These are phyloP conservation scores for Barnettozyma sucrosica DNA, from an alignment of 805 yeast species.

Conservation along the genomic window DNA sequence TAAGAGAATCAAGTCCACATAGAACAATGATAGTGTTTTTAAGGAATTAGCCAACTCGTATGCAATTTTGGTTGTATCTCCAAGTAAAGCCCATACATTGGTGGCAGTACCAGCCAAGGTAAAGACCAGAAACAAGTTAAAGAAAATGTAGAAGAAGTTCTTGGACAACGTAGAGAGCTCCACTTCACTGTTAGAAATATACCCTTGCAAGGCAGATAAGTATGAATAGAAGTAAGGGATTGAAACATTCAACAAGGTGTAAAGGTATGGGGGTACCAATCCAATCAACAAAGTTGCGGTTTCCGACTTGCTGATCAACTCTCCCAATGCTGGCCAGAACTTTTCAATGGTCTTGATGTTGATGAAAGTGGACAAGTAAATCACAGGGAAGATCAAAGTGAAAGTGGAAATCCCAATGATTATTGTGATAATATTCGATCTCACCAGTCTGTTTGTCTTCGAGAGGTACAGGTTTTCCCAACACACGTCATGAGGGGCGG, in stretches of 20 bases:
- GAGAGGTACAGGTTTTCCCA: conserved; percentile 88
- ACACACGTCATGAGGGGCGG: conserved; percentile 91
- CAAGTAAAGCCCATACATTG: conserved; percentile 67
- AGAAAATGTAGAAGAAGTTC: conserved; percentile 91
- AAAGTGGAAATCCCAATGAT: conserved; percentile 50
- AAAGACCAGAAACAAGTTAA: conserved; percentile 87
- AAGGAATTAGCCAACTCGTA: conserved; percentile 79
- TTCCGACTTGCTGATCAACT: conserved; percentile 51
- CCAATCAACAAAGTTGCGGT: conserved; percentile 82
- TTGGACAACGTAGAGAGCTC: conserved; percentile 89
- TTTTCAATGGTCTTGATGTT: conserved; percentile 73
- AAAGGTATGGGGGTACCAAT: conserved; percentile 83
- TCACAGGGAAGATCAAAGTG: conserved; percentile 75
- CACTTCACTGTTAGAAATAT: conserved; percentile 85
- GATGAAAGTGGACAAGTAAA: conserved; percentile 75
- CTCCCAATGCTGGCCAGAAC: conserved; percentile 81
- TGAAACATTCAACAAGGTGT: conserved; percentile 74
- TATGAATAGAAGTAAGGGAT: conserved; percentile 84
- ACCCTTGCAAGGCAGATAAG: conserved; percentile 65
- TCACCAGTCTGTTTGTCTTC: conserved; percentile 58
- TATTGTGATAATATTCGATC: conserved; percentile 37
- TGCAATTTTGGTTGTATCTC: conserved; percentile 89
- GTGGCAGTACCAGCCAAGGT: conserved; percentile 92
- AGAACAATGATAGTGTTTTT: conserved; percentile 74
- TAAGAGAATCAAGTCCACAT: conserved; percentile 77